Evolutionary conservation across 1,284 basidiomycete genomes (phyloP).

Genomic region (Microbotryum violaceum): DNA sequence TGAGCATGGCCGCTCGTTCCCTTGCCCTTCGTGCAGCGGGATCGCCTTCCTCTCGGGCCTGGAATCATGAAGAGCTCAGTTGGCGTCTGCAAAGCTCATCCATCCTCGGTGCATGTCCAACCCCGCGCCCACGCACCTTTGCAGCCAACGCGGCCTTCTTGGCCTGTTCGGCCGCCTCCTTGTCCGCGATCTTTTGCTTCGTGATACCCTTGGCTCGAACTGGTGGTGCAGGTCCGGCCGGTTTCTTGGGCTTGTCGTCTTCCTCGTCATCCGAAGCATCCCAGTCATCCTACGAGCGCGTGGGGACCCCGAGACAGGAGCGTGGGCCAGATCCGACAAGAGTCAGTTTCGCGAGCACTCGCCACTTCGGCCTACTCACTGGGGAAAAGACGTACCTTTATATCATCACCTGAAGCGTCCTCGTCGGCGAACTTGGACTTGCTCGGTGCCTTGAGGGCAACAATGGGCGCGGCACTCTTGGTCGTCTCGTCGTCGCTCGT

Average conservation of each 20-base stretch:
- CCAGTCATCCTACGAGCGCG: conserved; percentile 69
- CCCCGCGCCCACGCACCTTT: conserved; percentile 19
- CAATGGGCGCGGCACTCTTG: conserved; percentile 34
- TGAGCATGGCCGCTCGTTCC: conserved; percentile 67
- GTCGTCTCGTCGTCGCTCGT: too few species aligned
- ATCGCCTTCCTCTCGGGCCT: conserved; percentile 52
- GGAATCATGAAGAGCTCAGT: neutral
- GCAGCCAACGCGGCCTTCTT: conserved; percentile 41
- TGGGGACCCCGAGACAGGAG: conserved; percentile 3
- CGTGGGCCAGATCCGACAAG: neutral
- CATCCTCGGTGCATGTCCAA: conserved; percentile 29
- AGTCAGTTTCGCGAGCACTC: too few species aligned
- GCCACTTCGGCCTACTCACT: conserved; percentile 1
- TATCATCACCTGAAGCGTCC: conserved; percentile 61
- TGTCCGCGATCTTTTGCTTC: conserved; percentile 81
- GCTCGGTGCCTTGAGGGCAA: conserved; percentile 40
- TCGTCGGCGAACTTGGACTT: conserved; percentile 75
- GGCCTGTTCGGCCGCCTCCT: conserved; percentile 57
- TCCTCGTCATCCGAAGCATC: conserved; percentile 73
- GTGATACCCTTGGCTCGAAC: conserved; percentile 74
- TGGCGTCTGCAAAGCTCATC: neutral
- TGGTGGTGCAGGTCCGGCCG: conserved; percentile 35
- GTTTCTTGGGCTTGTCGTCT: conserved; percentile 45
- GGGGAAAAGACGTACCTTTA: conserved; percentile 34
- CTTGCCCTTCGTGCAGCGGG: conserved; percentile 61